Conservation (phyloP, 2,329 filamentous ascomycete species). For the Hypoxylon sp. region DNA sequence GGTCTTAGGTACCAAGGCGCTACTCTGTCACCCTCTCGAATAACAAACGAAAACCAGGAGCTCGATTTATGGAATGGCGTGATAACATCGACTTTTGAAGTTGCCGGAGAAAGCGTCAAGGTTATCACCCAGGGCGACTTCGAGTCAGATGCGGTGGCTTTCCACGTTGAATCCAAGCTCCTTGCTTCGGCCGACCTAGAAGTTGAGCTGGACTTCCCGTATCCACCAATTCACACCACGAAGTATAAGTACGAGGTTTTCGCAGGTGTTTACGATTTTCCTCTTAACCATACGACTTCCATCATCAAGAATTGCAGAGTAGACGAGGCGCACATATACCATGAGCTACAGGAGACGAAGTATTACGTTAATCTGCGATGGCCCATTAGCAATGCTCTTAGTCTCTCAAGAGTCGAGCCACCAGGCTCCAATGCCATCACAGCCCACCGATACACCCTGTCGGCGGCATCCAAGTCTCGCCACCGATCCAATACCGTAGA, state of each 20-base stretch:
- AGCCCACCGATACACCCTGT: conserved; percentile 56
- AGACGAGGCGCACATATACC: conserved; percentile 54
- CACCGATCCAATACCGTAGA: conserved; percentile 38
- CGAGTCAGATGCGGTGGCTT: conserved; percentile 56
- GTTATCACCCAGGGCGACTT: conserved; percentile 59
- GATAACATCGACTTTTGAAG: conserved; percentile 58
- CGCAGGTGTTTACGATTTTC: conserved; percentile 59
- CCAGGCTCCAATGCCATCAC: conserved; percentile 46
- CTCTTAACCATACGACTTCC: conserved; percentile 57
- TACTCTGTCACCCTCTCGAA: conserved; percentile 51
- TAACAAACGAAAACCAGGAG: conserved; percentile 54
- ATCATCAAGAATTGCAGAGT: conserved; percentile 35
- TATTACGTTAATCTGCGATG: conserved; percentile 60
- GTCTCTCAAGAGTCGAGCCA: conserved; percentile 47
- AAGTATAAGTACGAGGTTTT: conserved; percentile 63
- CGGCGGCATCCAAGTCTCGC: conserved; percentile 20
- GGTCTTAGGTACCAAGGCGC: conserved; percentile 57
- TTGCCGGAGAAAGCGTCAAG: conserved; percentile 53
- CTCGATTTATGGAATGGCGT: conserved; percentile 58
- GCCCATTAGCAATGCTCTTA: conserved; percentile 46
- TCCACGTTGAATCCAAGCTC: conserved; percentile 57
- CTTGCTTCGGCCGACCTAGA: conserved; percentile 54
- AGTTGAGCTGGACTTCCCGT: conserved; percentile 61
- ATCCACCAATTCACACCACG: conserved; percentile 58
- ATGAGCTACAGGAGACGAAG: conserved; percentile 57